A percentile compares a stretch with the other conserved stretches of the same genome.
phyloP scores from a whole-genome alignment of 768 basidiomycete species.

The Phlegmacium glaucopus region DNA sequence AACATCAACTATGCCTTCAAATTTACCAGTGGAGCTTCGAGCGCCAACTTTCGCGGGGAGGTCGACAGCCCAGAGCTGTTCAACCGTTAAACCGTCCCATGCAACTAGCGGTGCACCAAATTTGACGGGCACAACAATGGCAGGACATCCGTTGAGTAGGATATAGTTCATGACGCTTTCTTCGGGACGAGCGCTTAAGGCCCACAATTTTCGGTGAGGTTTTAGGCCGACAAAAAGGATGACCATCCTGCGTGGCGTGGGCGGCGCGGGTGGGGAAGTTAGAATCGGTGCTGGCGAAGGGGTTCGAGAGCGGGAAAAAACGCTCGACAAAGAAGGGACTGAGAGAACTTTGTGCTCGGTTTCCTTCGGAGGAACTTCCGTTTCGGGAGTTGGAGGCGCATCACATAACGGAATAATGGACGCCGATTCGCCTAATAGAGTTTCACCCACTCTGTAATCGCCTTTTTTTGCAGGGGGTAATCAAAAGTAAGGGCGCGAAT shows the following conservation, averaged over 20 bases:
- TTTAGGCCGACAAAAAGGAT: constrained; percentile 55
- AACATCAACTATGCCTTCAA: constrained; percentile 52
- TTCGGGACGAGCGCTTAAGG: constrained; percentile 52
- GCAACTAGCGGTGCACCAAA: constrained; percentile 58
- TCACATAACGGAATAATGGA: constrained; percentile 46
- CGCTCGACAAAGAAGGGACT: constrained; percentile 37
- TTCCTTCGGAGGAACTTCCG: not conserved
- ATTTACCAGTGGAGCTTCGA: constrained; percentile 32
- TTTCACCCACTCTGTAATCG: constrained; percentile 59
- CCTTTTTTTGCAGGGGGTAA: constrained; percentile 34
- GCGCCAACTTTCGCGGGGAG: constrained; percentile 35
- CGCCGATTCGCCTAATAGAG: constrained; percentile 53
- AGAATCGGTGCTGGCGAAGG: constrained; percentile 48
- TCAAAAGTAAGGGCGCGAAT: not conserved
- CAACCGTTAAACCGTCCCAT: constrained; percentile 61
- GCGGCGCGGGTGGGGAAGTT: constrained; percentile 37
- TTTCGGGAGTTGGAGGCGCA: constrained; percentile 9
- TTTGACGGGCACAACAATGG: constrained; percentile 57
- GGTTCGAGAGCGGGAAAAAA: constrained; percentile 46
- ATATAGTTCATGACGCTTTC: constrained; percentile 65
- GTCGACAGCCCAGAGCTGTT: constrained; percentile 51
- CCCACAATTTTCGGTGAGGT: constrained; percentile 60
- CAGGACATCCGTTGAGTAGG: constrained; percentile 58
- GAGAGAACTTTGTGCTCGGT: constrained; percentile 19
- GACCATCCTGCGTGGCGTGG: constrained; percentile 52